Percentiles rank a stretch among this genome's conserved stretches.
phyloP scores from a whole-genome alignment of 2,329 filamentous ascomycete genomes.

The Passalora sequoiae region DNA sequence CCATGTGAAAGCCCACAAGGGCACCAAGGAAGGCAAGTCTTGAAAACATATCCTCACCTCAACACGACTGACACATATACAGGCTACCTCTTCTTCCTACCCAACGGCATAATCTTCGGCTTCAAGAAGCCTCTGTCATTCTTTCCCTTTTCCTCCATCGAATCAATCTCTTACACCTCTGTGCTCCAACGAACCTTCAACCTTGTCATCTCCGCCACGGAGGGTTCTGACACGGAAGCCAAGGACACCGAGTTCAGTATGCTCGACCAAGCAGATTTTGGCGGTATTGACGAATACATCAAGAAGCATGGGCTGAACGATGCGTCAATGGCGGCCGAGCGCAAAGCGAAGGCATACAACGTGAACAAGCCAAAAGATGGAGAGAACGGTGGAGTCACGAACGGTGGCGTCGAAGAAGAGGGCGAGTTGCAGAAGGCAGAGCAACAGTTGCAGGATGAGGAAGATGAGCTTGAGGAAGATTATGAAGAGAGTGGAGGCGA shows the following conservation, averaged over 20 bases:
- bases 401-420: slow-evolving; percentile 21
- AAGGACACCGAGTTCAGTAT: slow-evolving; percentile 61
- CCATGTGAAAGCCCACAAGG: slow-evolving; percentile 59
- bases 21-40: slow-evolving; percentile 58
- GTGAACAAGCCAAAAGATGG: slow-evolving; percentile 39
- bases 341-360: slow-evolving; percentile 57
- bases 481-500: slow-evolving; percentile 32
- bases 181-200: slow-evolving; percentile 63
- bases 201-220: slow-evolving; percentile 47
- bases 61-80: background rate
- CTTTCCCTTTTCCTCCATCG: slow-evolving; percentile 56
- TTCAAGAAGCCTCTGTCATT: slow-evolving; percentile 62
- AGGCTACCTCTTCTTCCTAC: slow-evolving; percentile 61
- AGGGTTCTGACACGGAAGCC: slow-evolving; percentile 12
- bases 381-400: slow-evolving; percentile 15
- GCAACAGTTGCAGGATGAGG: slow-evolving; percentile 31
- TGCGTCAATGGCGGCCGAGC: slow-evolving; percentile 56
- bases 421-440: slow-evolving; percentile 31
- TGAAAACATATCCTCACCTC: background rate
- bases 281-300: slow-evolving; percentile 58
- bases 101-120: slow-evolving; percentile 57
- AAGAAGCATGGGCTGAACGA: slow-evolving; percentile 58
- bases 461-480: slow-evolving; percentile 34
- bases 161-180: slow-evolving; percentile 58
- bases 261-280: slow-evolving; percentile 60